Base-by-base conservation (phyloP, 192 early-diverging fungal genomes). In the Gryganskiella cystojenkinii region DNA sequence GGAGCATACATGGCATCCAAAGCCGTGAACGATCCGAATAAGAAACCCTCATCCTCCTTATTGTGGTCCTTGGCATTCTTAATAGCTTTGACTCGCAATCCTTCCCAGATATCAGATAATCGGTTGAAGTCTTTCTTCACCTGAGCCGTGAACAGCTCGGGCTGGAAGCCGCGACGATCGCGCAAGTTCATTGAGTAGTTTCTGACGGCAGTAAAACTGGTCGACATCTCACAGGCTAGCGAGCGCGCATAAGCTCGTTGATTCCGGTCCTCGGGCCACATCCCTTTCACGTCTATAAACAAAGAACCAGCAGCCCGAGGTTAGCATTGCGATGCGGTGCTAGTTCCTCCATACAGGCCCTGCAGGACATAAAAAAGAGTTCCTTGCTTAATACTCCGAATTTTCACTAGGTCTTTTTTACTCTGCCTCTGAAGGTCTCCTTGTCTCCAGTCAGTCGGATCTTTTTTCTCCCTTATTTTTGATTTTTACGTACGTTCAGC, bases 1-100 rank as follows among this genome's bases (percentile, higher is more conserved):
- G 81, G 81, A 5, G 81, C 70, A 40, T 67, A 82, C 81, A 82
- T 79, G 51, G 81, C 81, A 20, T 82, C 81, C 35, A 70, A 43
- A 19, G 65, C 75, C 0, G 74, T 82, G 61, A 82, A 82, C 10
- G 27, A 42, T 7, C 81, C 81, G 62, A 82, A 82, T 4, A 82
- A 47, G 53, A 64, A 82, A 2, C 81, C 81, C 45, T 79, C 52
- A 44, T 82, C 81, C 10, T 53, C 31, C 22, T 54, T 47, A 17
- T 17, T 56, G 1, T 67, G 27, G 54, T 63, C 54, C 13, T n/a
- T n/a, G n/a, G n/a, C n/a, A n/a, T n/a, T n/a, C n/a, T 30, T 40
- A 43, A 58, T 59, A 20, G 66, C 66, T 66, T 78, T 78, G 46
- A 54, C n/a, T 4, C 70, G 61, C 14, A 82, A 44, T 4, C 72